Conservation (phyloP, 495 filamentous ascomycete genomes). For the Xylaria curta region DNA sequence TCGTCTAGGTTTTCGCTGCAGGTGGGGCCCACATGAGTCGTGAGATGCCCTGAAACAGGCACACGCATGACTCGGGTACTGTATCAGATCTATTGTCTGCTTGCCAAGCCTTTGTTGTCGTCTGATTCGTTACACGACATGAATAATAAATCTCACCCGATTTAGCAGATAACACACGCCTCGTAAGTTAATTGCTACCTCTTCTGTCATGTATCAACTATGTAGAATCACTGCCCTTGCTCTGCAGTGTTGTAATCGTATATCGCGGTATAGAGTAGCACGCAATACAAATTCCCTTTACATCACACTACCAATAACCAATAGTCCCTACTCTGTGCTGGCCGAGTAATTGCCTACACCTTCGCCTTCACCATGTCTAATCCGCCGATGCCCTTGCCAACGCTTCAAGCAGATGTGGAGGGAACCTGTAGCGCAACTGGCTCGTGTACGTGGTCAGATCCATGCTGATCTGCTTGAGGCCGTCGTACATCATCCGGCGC, state of each 20-base stretch:
- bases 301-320: not conserved
- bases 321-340: not conserved
- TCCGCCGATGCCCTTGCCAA: conserved; percentile 79
- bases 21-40: conserved; percentile 21
- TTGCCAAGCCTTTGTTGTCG: not conserved
- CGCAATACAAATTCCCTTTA: not conserved
- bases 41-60: not conserved
- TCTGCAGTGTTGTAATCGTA: too few species aligned
- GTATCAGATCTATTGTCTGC: not conserved
- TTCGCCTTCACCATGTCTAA: conserved; percentile 31
- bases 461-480: conserved; percentile 76
- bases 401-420: conserved; percentile 74
- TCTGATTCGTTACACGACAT: not conserved
- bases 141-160: not conserved
- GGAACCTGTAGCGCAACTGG: conserved; percentile 87
- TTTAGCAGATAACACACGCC: not conserved
- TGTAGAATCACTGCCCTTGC: too few species aligned
- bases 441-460: conserved; percentile 95
- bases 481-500: conserved; percentile 66
- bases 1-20: not conserved
- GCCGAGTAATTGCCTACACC: not conserved
- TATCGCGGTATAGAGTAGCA: not conserved
- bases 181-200: not conserved
- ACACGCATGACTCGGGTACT: conserved; percentile 1
- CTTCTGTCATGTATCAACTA: not conserved